phyloP scores from a whole-genome alignment of 108 stramenopile species.

The Parmales sp. region DNA sequence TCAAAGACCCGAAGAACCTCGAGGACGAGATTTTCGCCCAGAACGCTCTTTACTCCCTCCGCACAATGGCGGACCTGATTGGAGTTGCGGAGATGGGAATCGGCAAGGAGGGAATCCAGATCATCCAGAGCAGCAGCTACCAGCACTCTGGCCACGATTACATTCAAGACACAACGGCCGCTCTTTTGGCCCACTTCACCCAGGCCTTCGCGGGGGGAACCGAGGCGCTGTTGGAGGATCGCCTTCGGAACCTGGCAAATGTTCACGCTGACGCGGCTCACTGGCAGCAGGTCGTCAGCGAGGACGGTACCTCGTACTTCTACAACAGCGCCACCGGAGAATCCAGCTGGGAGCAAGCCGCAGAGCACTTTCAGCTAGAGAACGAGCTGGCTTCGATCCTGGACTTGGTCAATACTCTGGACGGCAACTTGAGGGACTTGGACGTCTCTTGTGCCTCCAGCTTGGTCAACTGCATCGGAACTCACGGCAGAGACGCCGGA shows the following conservation, averaged over 20 bases:
- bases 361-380: background rate
- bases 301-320: slow-evolving; percentile 13
- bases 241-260: background rate
- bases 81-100: slow-evolving; percentile 8
- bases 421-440: background rate
- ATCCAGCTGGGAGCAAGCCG: slow-evolving; percentile 4
- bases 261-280: slow-evolving; percentile 4
- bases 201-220: slow-evolving; percentile 14
- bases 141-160: background rate
- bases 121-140: background rate
- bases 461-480: background rate
- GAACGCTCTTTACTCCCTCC: slow-evolving; percentile 11
- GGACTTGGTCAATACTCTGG: background rate
- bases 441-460: background rate
- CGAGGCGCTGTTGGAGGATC: slow-evolving; percentile 14
- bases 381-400: slow-evolving; percentile 9
- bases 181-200: background rate
- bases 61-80: background rate
- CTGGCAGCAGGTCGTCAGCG: slow-evolving; percentile 11
- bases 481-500: slow-evolving; percentile 7
- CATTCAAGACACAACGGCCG: background rate
- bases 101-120: slow-evolving; percentile 4
- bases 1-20: background rate
- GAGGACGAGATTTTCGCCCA: slow-evolving; percentile 16
- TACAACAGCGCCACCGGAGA: slow-evolving; percentile 7